A percentile compares a stretch with the other conserved stretches of the same genome.
Conservation (phyloP, 768 basidiomycete genomes). For the Auricularia auricula-judae region DNA sequence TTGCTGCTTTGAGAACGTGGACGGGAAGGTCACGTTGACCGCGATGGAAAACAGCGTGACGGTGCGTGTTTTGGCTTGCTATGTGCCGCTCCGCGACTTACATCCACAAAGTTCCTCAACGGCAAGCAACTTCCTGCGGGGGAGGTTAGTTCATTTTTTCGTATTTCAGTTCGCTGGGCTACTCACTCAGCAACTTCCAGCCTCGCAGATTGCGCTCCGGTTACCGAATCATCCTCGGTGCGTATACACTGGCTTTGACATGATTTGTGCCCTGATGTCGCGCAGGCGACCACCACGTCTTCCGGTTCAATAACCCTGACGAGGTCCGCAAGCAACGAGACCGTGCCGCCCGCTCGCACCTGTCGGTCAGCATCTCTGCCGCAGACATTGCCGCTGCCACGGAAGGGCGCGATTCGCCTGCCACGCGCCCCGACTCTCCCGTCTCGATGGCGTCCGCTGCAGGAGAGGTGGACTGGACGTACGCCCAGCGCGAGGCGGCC, state of each 20-base stretch:
- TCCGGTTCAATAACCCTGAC: conserved; percentile 93
- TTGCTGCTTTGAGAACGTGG: conserved; percentile 79
- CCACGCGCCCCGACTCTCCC: conserved; percentile 62
- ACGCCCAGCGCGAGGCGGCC: conserved; percentile 89
- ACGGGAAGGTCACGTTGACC: conserved; percentile 76
- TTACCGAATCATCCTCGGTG: conserved; percentile 92
- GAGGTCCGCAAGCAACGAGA: conserved; percentile 88
- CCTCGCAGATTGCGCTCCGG: conserved; percentile 84
- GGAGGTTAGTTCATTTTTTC: conserved; percentile 22
- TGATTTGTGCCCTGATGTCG: conserved; percentile 1
- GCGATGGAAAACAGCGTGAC: conserved; percentile 74
- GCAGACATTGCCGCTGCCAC: conserved; percentile 45
- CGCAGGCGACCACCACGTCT: conserved; percentile 90
- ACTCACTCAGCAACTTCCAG: conserved; percentile 18
- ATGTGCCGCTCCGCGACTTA: conserved; percentile 1
- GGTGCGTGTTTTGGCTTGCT: conserved; percentile 30
- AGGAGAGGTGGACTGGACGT: conserved; percentile 90
- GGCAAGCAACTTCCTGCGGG: conserved; percentile 75
- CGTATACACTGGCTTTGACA: conserved; percentile 13
- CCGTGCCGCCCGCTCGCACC: conserved; percentile 60
- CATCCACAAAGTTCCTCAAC: conserved; percentile 66
- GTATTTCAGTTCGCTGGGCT: too few relatives aligned
- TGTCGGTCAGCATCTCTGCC: conserved; percentile 55
- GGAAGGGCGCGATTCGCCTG: conserved; percentile 36
- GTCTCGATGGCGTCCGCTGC: conserved; percentile 50